Percentiles rank a stretch among this genome's conserved stretches.
Conservation (phyloP, 2,329 filamentous ascomycete species). For the Trichoderma breve region DNA sequence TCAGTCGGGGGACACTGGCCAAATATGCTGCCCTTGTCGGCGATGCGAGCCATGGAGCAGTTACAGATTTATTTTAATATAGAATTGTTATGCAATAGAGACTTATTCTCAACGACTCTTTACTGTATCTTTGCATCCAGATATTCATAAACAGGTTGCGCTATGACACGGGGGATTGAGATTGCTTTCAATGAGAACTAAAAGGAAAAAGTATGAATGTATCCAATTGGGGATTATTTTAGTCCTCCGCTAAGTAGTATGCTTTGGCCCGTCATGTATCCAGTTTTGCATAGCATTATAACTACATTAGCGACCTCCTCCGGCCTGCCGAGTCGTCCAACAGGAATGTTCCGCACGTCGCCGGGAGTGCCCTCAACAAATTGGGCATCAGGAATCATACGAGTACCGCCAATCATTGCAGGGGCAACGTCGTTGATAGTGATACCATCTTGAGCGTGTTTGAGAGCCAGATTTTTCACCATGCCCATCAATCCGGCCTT, state of each 20-base stretch:
- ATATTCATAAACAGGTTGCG: too few relatives aligned
- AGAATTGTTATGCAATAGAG: neutral
- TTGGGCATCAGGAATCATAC: neutral
- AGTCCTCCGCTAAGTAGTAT: neutral
- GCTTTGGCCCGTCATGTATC: neutral
- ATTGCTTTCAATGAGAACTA: neutral
- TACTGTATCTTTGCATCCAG: neutral
- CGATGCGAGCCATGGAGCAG: neutral
- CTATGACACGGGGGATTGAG: too few relatives aligned
- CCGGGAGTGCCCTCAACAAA: neutral
- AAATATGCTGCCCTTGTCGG: neutral
- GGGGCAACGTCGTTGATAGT: neutral
- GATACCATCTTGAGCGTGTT: neutral
- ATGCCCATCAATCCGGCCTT: neutral
- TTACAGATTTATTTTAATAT: neutral
- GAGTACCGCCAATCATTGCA: neutral
- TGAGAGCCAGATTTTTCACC: neutral
- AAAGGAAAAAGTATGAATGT: neutral
- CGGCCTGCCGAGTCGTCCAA: neutral
- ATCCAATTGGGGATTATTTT: neutral
- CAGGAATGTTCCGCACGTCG: neutral
- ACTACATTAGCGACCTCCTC: neutral
- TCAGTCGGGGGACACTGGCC: neutral
- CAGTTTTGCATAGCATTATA: neutral
- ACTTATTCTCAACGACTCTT: neutral